Base-by-base conservation (phyloP, 2,329 filamentous ascomycete species). In the Talaromyces marneffei region DNA sequence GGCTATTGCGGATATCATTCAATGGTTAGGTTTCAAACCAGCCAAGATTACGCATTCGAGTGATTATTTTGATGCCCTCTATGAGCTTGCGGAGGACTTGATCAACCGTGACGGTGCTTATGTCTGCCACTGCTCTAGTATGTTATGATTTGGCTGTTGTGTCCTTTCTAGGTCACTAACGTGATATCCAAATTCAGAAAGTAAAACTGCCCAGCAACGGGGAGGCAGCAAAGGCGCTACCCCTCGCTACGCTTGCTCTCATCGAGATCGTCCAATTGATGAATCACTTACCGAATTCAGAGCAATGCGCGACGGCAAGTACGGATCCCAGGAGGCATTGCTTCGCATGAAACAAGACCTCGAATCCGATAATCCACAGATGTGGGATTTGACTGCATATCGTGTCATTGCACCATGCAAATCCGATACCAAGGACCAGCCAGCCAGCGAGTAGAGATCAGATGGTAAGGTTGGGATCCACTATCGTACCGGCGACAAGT, bases 361-460 rank as follows among this genome's bases (percentile, higher is more conserved):
- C n/a, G 84, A 85, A 56, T 87, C 88, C 68, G 87, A 88, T 31
- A 97, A 97, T 73, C 92, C 92, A 6, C 91, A 96, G 76, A 92
- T 96, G 90, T 97, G 93, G 93, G 93, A 97, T 80, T 78, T 96
- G 59, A 90, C 90, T 1, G 93, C 93, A 16, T 97, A 96, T 76
- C 86, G 93, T 63, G 87, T 97, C 59, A 83, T 91, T 69, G 23
- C 27, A 42, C 35, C 54, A 29, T 5, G 1, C n/a, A 44, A 42
- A 27, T 23, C 57, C 9, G 14, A 46, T 16, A 20, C 4, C 31
- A 9, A 2, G 9, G 29, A 52, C 14, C 3, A 25, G 8, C 14
- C n/a, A 4, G n/a, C 23, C 16, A 12, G 9, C 8, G 46, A 59
- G 8, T 33, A 44, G 14, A 25, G 39, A 2, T 20, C 58, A 60